These are phyloP conservation scores for Schizonepeta tenuifolia DNA, from an alignment of 257 asterid species.

Conservation along the genomic window DNA sequence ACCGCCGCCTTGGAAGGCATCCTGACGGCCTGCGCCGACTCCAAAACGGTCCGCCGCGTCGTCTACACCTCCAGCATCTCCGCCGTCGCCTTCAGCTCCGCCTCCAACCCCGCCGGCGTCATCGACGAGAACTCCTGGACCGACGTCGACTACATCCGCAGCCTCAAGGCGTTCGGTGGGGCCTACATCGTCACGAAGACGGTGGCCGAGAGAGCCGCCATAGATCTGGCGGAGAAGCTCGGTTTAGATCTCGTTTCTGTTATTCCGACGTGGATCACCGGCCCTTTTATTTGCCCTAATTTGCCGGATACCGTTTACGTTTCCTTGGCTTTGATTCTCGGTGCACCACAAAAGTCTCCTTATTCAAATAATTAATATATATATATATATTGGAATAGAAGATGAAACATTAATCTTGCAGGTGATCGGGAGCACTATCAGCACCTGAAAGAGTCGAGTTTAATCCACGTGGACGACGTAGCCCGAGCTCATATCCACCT, in stretches of 20 bases:
- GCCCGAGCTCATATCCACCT: constrained; percentile 65
- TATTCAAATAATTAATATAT: no score
- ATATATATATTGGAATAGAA: not conserved
- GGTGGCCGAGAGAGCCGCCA: constrained; percentile 53
- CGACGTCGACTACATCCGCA: constrained; percentile 41
- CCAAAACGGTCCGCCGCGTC: constrained; percentile 54
- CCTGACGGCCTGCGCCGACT: constrained; percentile 48
- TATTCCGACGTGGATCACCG: constrained; percentile 55
- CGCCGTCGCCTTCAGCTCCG: constrained; percentile 28
- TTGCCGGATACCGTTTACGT: constrained; percentile 46
- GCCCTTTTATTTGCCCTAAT: constrained; percentile 61
- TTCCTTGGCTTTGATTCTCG: constrained; percentile 51
- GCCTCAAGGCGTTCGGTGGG: constrained; percentile 33
- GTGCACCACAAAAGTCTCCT: constrained; percentile 23
- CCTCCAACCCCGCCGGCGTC: constrained; percentile 14
- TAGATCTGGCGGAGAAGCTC: constrained; percentile 50
- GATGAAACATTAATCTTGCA: constrained; percentile 7
- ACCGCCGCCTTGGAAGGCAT: constrained; percentile 45
- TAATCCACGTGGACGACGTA: constrained; percentile 62
- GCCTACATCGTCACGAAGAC: constrained; percentile 58
- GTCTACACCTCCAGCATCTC: constrained; percentile 60
- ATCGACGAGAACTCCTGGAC: constrained; percentile 50
- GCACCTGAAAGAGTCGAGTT: constrained; percentile 10
- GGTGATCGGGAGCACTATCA: constrained; percentile 37
- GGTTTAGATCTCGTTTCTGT: constrained; percentile 59